Evolutionary conservation across 2,329 filamentous ascomycete species (phyloP).

Genomic region (Talaromyces sp.): DNA sequence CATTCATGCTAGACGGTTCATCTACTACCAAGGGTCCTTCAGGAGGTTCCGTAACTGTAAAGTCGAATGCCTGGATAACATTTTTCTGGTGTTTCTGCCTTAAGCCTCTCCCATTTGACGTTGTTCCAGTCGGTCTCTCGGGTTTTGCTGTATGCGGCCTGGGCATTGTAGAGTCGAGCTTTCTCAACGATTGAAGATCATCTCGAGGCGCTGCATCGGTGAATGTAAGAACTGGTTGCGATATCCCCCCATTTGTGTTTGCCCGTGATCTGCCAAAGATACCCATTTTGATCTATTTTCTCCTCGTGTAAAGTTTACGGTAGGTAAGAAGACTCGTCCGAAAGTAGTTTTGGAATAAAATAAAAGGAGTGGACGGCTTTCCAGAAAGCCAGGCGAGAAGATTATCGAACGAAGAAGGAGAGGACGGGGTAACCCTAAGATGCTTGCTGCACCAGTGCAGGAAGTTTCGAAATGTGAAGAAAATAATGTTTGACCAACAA

Average conservation of each 20-base stretch:
- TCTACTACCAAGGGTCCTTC: slow-evolving; percentile 26
- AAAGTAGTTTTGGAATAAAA: slow-evolving; percentile 9
- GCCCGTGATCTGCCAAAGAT: slow-evolving; percentile 32
- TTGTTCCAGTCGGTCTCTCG: not conserved
- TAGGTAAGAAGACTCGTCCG: not conserved
- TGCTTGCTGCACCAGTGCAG: slow-evolving; percentile 12
- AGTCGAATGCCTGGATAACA: slow-evolving; percentile 30
- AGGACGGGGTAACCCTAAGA: slow-evolving; percentile 1
- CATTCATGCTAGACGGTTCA: not conserved
- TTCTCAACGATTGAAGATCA: slow-evolving; percentile 28
- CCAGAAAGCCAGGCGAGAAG: slow-evolving; percentile 35
- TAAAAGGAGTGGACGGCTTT: slow-evolving; percentile 40
- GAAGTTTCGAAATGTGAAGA: slow-evolving; percentile 9
- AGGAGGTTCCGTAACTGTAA: slow-evolving; percentile 31
- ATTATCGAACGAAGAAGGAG: not conserved
- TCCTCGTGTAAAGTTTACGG: not conserved
- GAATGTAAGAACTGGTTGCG: slow-evolving; percentile 34
- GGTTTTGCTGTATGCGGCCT: not conserved
- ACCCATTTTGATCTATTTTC: slow-evolving; percentile 9
- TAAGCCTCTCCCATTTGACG: slow-evolving; percentile 13
- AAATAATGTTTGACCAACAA: slow-evolving; percentile 23
- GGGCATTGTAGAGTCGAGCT: slow-evolving; percentile 16
- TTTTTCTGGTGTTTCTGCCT: slow-evolving; percentile 21
- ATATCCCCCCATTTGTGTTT: slow-evolving; percentile 31
- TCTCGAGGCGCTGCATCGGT: slow-evolving; percentile 34